These are phyloP conservation scores for Saccharomyces hybrid DNA, from an alignment of 1,139 yeast genomes.

Conservation along the genomic window DNA sequence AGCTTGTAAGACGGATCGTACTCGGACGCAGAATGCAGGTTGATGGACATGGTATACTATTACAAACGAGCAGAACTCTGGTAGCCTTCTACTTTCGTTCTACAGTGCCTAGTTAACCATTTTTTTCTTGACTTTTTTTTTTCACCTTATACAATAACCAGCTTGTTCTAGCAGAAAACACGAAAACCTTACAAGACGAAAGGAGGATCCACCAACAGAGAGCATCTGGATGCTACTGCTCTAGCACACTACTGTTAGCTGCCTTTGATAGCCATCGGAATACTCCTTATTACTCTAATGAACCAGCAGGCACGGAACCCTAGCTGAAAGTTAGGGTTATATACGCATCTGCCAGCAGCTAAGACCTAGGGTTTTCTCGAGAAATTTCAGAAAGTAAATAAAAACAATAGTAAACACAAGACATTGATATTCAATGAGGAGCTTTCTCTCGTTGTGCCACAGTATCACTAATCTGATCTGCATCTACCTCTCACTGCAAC, in stretches of 20 bases:
- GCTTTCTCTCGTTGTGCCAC: neutral
- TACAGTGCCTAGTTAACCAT: neutral
- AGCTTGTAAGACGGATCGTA: constrained; percentile 41
- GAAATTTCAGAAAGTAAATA: neutral
- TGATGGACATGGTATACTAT: constrained; percentile 5
- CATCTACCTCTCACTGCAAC: neutral
- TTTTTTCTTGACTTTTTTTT: neutral
- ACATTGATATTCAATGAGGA: neutral
- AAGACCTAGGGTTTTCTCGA: constrained; percentile 3
- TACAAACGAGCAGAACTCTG: neutral
- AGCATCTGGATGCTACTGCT: neutral
- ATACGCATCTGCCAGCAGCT: neutral
- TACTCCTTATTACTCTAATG: neutral
- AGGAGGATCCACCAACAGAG: neutral
- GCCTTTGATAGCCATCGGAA: neutral
- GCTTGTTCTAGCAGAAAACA: neutral
- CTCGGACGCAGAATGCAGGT: constrained; percentile 24
- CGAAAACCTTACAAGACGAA: neutral
- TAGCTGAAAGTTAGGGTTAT: neutral
- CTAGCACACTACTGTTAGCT: neutral
- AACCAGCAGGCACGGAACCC: neutral
- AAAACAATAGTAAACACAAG: neutral
- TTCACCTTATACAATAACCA: neutral
- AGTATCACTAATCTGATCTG: neutral
- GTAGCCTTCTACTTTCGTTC: neutral